phyloP scores from a whole-genome alignment of 83 land plant genomes.

The Picea mariana region DNA sequence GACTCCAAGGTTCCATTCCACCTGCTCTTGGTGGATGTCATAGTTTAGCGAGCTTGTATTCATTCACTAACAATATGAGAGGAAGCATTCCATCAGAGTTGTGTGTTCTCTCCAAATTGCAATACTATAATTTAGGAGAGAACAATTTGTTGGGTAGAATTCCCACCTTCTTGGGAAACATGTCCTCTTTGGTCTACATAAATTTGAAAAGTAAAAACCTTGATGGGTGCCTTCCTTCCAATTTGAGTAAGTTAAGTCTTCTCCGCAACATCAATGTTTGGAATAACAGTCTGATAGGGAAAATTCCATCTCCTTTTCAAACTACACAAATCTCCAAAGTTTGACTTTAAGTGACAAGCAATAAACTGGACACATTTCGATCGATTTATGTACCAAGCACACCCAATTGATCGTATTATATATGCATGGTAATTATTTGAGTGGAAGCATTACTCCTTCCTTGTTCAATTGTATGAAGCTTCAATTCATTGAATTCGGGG shows the following conservation, averaged over 20 bases:
- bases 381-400: not conserved
- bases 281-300: conserved; percentile 20
- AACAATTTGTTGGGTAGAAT: conserved; percentile 32
- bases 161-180: conserved; percentile 13
- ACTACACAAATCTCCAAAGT: not conserved
- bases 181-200: not conserved
- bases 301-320: conserved; percentile 20
- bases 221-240: not conserved
- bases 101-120: not conserved
- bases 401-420: not conserved
- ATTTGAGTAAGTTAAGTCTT: not conserved
- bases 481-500: not conserved
- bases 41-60: not conserved
- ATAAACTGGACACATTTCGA: not conserved
- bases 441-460: not conserved
- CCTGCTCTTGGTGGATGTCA: conserved; percentile 16
- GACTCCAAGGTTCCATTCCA: conserved; percentile 32
- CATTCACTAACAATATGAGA: not conserved
- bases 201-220: not conserved
- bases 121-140: not conserved
- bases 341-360: not conserved
- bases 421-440: not conserved
- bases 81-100: not conserved
- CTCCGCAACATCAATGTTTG: conserved; percentile 20
- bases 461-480: conserved; percentile 7